Evolutionary conservation across 148 eudicot species (phyloP).

Genomic region (Diospyros kaki): DNA sequence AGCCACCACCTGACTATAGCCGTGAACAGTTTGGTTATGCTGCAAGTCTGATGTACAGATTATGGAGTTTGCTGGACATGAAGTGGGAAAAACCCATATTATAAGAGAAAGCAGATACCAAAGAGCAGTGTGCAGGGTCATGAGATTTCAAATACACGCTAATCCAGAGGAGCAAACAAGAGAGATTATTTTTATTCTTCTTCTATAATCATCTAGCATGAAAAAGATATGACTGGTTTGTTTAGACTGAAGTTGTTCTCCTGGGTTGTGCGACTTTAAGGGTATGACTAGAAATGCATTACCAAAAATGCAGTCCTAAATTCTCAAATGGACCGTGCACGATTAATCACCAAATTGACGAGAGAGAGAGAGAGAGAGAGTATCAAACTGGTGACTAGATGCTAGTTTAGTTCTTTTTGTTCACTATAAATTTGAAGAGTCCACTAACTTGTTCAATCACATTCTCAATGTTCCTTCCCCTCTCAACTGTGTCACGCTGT

Average conservation of each 20-base stretch:
- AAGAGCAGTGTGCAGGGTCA: neutral
- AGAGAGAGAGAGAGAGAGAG: too few species aligned
- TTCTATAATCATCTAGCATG: neutral
- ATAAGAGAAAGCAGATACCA: neutral
- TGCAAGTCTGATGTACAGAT: too few species aligned
- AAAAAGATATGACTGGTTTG: neutral
- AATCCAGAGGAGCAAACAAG: neutral
- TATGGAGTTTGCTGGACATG: neutral
- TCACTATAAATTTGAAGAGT: neutral
- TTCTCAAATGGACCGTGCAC: neutral
- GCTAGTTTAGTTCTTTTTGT: neutral
- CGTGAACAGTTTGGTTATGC: neutral
- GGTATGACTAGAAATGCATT: neutral
- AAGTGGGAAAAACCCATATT: neutral
- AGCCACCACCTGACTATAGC: neutral
- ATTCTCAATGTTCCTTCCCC: conserved; percentile 48
- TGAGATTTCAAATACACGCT: neutral
- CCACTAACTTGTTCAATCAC: conserved; percentile 69
- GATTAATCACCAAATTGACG: neutral
- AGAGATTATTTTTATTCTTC: neutral
- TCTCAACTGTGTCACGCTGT: conserved; percentile 58
- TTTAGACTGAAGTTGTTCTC: neutral
- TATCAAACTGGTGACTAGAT: too few species aligned
- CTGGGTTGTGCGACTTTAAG: neutral
- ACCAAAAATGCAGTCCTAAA: neutral